These are phyloP conservation scores for Mycena venus DNA, from an alignment of 768 basidiomycete genomes.

Conservation along the genomic window DNA sequence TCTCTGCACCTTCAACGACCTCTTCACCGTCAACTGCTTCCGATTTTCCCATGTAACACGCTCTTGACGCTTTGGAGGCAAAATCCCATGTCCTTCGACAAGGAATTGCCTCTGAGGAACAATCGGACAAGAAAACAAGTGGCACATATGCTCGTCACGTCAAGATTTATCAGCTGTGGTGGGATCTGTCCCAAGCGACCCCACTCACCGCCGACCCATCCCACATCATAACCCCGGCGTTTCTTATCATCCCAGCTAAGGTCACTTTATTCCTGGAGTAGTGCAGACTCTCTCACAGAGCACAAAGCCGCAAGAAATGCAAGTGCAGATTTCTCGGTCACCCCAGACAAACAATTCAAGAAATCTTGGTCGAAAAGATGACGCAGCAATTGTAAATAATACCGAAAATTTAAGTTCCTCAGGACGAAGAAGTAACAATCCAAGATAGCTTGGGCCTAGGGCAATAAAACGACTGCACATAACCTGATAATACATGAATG, in stretches of 20 bases:
- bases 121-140: conserved; percentile 4
- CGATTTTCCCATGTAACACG: background rate
- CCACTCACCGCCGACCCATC: background rate
- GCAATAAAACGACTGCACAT: no score
- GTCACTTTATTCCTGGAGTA: conserved; percentile 8
- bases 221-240: background rate
- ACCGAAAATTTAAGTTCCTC: no score
- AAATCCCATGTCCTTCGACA: conserved; percentile 5
- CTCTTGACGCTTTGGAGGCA: background rate
- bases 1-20: background rate
- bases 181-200: background rate
- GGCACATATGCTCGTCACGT: background rate
- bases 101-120: background rate
- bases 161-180: conserved; percentile 1
- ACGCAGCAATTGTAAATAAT: no score
- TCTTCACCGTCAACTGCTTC: background rate
- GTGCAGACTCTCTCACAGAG: no score
- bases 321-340: no score
- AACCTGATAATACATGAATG: no score
- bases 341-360: no score
- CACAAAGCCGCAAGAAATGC: no score
- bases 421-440: no score
- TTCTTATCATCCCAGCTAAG: conserved; percentile 7
- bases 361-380: no score
- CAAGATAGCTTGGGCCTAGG: no score